Base-by-base conservation (phyloP, 768 basidiomycete species). In the Lactarius hengduanensis region DNA sequence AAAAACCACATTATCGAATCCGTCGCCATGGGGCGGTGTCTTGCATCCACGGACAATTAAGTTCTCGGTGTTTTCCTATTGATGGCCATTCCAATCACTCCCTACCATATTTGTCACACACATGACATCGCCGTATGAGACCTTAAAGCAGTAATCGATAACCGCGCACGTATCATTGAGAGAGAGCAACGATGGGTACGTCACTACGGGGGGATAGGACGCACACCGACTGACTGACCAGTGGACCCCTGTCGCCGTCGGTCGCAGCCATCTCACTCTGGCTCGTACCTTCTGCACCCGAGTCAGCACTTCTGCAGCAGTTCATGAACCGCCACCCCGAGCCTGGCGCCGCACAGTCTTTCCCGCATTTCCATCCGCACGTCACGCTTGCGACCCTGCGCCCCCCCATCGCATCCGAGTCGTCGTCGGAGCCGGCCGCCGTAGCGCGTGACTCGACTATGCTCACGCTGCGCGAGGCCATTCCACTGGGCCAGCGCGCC, bases 301-400 rank as follows among this genome's bases (percentile, higher is more conserved):
- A 84, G 68, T 76, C 82, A 3, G 66, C 75, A 20, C 77, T 75
- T 41, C 78, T 92, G 28, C 73, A 76, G 69, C 75, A 71, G 13
- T 70, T 83, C 63, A 87, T 92, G 83, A 65, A 72, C 74, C 59
- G 77, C 76, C 62, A 69, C 71, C 70, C 66, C 54, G 57, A 47
- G 57, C 59, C 70, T n/a, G 54, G 65, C 68, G 75, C 72, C 5
- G 77, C 75, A 11, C 84, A 86, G 0, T 78, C 77, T 28, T 92
- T 86, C 72, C 87, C 89, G 1, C 64, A 70, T 28, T 86, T 91
- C 74, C 72, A 82, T 43, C 89, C 90, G 6, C 91, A 93, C 74
- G 81, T 92, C 72, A 92, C 91, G 0, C 83, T 93, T 54, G 71
- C 83, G 74, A 65, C 81, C 75, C 54, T 79, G 77, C 47, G 9